Base-by-base conservation (phyloP, 148 eudicot species). In the Hydrangea macrophylla region DNA sequence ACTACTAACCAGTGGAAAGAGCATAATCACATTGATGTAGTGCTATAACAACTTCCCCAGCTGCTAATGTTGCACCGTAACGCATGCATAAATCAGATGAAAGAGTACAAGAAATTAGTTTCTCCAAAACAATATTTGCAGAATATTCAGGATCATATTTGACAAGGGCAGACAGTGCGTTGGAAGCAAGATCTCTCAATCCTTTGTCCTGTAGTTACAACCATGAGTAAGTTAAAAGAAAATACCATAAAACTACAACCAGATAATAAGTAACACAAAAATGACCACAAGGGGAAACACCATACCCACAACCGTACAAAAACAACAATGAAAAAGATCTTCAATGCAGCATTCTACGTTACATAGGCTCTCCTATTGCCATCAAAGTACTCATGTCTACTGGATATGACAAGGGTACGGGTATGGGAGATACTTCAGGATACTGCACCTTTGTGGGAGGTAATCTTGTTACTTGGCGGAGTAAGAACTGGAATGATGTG, bases 21-120 rank as follows among this genome's bases (percentile, higher is more conserved):
- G 62, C 72, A 82, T 82, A 78, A 72, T 69, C 81, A 75, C 86
- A 81, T 73, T 78, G 65, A 76, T 88, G 80, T 54, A 90, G 76
- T 64, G 87, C 96, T 72, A 84, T 75, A 76, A 89, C 84, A 75
- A 89, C 83, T 82, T 91, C 99, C 55, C 91, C 99, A 58, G 86
- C 87, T 31, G 99, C 92, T 74, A 94, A 77, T 40, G 96, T 84
- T 81, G 99, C 91, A 79, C 99, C 98, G 80, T 94, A 97, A 64
- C 98, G 96, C 87, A 78, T 83, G 80, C 95, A 90, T 68, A 94
- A 83, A 82, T 94, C 99, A 73, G 97, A 81, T 62, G 99, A 89
- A 57, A 94, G 85, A 73, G 96, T 94, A 82, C 84, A 81, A 31
- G 93, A 90, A 62, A 91, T 82, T 69, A 94, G 59, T 76, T 85